Percentiles rank a stretch among this genome's conserved stretches.
Evolutionary conservation across 306 rosid genomes (phyloP).

Genomic region (Prunus mira): DNA sequence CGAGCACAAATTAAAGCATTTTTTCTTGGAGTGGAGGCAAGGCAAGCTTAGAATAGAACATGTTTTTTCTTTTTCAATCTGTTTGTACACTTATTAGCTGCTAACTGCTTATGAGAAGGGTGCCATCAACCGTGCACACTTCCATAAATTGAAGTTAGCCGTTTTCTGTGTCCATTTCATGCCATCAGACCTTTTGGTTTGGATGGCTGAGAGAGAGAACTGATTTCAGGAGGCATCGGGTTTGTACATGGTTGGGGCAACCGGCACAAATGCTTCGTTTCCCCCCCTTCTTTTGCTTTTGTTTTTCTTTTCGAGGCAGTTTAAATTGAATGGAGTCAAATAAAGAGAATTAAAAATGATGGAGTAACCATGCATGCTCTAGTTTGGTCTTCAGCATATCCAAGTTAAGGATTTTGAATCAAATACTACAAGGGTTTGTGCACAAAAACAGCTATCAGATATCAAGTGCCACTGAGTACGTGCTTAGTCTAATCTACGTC

Average conservation of each 20-base stretch:
- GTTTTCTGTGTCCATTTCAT: background rate
- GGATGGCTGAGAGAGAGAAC: constrained; percentile 1
- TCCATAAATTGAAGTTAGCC: constrained; percentile 1
- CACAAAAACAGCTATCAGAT: background rate
- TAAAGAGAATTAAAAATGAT: background rate
- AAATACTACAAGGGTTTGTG: too few species aligned
- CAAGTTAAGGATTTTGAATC: too few species aligned
- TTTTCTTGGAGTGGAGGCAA: background rate
- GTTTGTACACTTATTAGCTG: background rate
- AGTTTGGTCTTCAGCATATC: too few species aligned
- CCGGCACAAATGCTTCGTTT: background rate
- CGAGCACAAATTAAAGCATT: constrained; percentile 7
- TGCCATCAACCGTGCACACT: constrained; percentile 1
- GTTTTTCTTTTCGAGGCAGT: background rate
- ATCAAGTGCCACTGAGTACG: background rate
- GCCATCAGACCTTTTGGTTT: constrained; percentile 9
- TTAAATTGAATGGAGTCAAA: background rate
- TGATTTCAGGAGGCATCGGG: constrained; percentile 1
- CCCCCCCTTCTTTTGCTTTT: background rate
- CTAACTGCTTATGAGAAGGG: constrained; percentile 13
- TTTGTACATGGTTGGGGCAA: background rate
- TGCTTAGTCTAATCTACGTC: constrained; percentile 6
- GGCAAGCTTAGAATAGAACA: constrained; percentile 9
- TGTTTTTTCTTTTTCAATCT: background rate
- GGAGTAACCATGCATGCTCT: too few species aligned